Base-by-base conservation (phyloP, 257 asterid species). In the Nicotiana attenuata region DNA sequence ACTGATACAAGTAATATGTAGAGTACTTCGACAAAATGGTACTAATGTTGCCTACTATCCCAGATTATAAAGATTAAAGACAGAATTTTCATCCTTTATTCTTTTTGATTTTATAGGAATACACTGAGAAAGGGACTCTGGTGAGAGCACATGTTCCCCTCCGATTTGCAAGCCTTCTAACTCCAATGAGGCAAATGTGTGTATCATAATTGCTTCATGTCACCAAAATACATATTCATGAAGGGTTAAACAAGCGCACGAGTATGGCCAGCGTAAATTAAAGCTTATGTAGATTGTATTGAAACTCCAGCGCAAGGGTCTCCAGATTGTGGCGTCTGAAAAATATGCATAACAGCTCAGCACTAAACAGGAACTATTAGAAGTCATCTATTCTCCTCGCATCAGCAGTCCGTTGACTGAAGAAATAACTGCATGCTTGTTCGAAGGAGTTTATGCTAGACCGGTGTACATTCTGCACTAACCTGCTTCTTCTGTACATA, bases 71-170 rank as follows among this genome's bases (percentile, higher is more conserved):
- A 45, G 14, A 45, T 10, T 69, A 71, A 22, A 45, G 20, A 45
- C 19, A 22, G 3, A 50, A 22, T 56, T 22, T 82, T 78, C 15
- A 3, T 24, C 76, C 4, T 66, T 7, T 13, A 38, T 71, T 38
- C 66, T 50, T 50, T 52, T 19, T 79, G 67, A n/a, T 81, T 45
- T 82, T 68, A 63, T 65, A 96, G 98, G 98, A 92, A 85, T 94
- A 94, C 85, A 88, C 89, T 0, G 98, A 93, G 83, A 86, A 84
- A 76, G 99, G 98, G 86, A 90, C 98, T 60, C 50, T 92, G 81
- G 89, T 96, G 45, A 85, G 92, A 87, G 99, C 97, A 66, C 85
- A 94, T 78, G 99, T 96, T 61, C 99, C 99, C 45, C 97, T 96
- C 65, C 97, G 97, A 59, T 94, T 92, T 60, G 97, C 99, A 35